A percentile compares a stretch with the other conserved stretches of the same genome.
phyloP scores from a whole-genome alignment of 2,329 filamentous ascomycete species.

The Neopestalotiopsis sp. region DNA sequence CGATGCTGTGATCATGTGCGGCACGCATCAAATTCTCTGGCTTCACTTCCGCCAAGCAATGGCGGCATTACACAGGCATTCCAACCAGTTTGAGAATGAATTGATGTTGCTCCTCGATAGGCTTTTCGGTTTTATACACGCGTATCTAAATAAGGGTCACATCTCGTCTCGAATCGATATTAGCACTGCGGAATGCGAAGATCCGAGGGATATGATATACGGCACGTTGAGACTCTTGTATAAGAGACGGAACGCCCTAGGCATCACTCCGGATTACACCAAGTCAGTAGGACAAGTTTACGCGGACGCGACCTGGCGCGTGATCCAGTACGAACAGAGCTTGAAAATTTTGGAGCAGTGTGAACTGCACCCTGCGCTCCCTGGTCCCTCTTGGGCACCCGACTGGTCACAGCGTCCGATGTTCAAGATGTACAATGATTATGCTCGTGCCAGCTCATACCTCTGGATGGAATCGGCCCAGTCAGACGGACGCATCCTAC shows the following conservation, averaged over 20 bases:
- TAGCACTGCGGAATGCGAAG: background rate
- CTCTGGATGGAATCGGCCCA: background rate
- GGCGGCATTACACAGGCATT: too few species aligned
- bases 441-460: background rate
- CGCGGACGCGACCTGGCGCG: background rate
- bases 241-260: background rate
- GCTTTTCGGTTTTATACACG: background rate
- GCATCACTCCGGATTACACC: background rate
- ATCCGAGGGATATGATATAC: background rate
- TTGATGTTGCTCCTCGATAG: background rate
- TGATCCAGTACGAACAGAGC: accelerated
- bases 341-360: background rate
- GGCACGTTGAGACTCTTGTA: background rate
- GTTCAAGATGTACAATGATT: accelerated
- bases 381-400: background rate
- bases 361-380: background rate
- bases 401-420: background rate
- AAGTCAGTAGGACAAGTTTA: background rate
- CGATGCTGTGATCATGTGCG: too few species aligned
- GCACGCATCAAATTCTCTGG: too few species aligned
- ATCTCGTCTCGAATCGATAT: too few species aligned
- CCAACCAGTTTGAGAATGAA: too few species aligned
- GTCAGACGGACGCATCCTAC: background rate
- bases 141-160: too few species aligned
- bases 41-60: too few species aligned